These are phyloP conservation scores for Magnusiomyces fungicola DNA, from an alignment of 1,139 yeast genomes.

Conservation along the genomic window DNA sequence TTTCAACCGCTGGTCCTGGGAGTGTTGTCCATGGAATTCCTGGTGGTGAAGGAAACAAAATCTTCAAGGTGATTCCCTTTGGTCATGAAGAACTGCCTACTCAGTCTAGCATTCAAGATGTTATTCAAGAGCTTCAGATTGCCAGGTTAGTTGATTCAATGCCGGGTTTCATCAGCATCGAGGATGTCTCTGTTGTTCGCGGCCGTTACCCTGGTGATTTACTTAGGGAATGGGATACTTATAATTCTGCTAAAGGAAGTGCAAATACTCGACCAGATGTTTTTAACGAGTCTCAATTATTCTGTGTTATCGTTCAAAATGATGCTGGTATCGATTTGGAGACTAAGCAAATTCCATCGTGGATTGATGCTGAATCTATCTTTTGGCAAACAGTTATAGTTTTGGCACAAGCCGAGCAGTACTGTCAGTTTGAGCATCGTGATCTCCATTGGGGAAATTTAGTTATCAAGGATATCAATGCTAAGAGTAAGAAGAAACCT, in stretches of 20 bases:
- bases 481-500: slow-evolving; percentile 14
- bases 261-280: slow-evolving; percentile 35
- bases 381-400: slow-evolving; percentile 47
- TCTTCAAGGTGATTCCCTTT: slow-evolving; percentile 47
- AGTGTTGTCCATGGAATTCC: slow-evolving; percentile 11
- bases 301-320: slow-evolving; percentile 40
- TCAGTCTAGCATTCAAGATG: slow-evolving; percentile 39
- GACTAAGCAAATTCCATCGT: slow-evolving; percentile 37
- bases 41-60: too few relatives aligned
- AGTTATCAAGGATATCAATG: slow-evolving; percentile 23
- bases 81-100: slow-evolving; percentile 36
- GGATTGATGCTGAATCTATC: slow-evolving; percentile 47
- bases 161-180: slow-evolving; percentile 39
- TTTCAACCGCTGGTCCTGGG: too few relatives aligned
- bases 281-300: slow-evolving; percentile 36
- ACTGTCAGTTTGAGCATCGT: slow-evolving; percentile 55
- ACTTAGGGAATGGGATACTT: slow-evolving; percentile 41
- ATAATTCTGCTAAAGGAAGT: slow-evolving; percentile 25
- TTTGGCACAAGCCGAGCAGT: slow-evolving; percentile 45
- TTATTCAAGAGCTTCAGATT: slow-evolving; percentile 43
- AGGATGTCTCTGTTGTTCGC: slow-evolving; percentile 39
- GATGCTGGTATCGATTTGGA: slow-evolving; percentile 45
- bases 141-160: slow-evolving; percentile 34
- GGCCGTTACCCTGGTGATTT: slow-evolving; percentile 38
- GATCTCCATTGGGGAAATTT: slow-evolving; percentile 63